phyloP scores from a whole-genome alignment of 306 rosid species.

The Rosa rugosa region DNA sequence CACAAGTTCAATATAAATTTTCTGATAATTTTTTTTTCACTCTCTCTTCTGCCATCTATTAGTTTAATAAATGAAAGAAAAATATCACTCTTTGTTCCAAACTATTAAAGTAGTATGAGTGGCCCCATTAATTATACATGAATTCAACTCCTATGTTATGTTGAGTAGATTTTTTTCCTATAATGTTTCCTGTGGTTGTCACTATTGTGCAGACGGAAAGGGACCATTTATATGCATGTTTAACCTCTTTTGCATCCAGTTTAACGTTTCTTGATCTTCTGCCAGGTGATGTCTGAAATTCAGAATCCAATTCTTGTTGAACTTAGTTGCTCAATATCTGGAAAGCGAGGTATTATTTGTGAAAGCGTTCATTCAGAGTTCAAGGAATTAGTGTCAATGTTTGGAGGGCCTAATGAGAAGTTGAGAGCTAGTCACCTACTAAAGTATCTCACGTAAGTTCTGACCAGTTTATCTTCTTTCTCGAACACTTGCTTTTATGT shows the following conservation, averaged over 20 bases:
- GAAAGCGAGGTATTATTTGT: slow-evolving; percentile 77
- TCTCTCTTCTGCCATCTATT: background rate
- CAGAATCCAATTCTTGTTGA: slow-evolving; percentile 67
- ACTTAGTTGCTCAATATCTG: slow-evolving; percentile 46
- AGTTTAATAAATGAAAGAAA: background rate
- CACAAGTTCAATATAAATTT: background rate
- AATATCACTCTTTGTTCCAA: background rate
- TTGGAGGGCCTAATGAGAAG: slow-evolving; percentile 89
- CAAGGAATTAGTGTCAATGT: slow-evolving; percentile 71
- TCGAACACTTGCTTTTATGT: slow-evolving; percentile 16
- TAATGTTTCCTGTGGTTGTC: background rate
- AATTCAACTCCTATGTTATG: background rate
- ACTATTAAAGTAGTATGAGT: background rate
- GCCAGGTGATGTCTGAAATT: slow-evolving; percentile 76
- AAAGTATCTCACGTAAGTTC: slow-evolving; percentile 64
- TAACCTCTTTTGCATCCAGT: background rate
- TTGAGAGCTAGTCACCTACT: slow-evolving; percentile 67
- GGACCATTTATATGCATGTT: background rate
- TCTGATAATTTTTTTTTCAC: background rate
- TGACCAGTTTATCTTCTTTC: slow-evolving; percentile 10
- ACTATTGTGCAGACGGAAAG: background rate
- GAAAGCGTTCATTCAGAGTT: slow-evolving; percentile 71
- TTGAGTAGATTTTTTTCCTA: background rate
- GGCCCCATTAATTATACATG: background rate
- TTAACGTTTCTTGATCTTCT: slow-evolving; percentile 25